Evolutionary conservation across 2,329 filamentous ascomycete species (phyloP).

Genomic region (Shiraia bambusicola): DNA sequence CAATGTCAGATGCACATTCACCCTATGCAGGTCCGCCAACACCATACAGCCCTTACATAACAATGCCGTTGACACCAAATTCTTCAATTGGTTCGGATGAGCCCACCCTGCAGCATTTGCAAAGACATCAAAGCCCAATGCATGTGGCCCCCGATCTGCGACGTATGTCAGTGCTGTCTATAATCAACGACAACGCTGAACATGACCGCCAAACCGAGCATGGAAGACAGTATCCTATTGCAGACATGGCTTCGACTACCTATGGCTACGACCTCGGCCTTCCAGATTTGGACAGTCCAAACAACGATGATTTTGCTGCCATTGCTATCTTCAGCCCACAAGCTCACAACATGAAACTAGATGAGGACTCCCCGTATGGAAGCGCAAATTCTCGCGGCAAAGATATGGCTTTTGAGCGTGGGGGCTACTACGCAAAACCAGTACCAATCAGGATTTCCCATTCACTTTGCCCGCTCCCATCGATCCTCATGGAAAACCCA

Average conservation of each 20-base stretch:
- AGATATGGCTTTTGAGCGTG: constrained; percentile 58
- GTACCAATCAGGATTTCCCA: constrained; percentile 65
- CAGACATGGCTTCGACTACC: constrained; percentile 44
- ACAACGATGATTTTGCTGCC: constrained; percentile 70
- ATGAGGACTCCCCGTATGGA: constrained; percentile 42
- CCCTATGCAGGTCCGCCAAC: constrained; percentile 42
- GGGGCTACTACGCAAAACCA: constrained; percentile 69
- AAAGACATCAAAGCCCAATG: constrained; percentile 21
- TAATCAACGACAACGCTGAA: constrained; percentile 53
- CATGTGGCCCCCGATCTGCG: constrained; percentile 49
- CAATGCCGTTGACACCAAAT: constrained; percentile 49
- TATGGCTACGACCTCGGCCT: constrained; percentile 74
- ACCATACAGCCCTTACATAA: constrained; percentile 48
- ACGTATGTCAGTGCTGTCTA: constrained; percentile 64
- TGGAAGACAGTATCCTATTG: constrained; percentile 34
- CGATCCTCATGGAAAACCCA: constrained; percentile 65
- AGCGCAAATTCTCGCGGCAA: constrained; percentile 43
- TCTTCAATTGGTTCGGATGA: constrained; percentile 44
- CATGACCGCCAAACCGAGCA: constrained; percentile 47
- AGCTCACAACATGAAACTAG: constrained; percentile 28
- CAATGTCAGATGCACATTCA: constrained; percentile 38
- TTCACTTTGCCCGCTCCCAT: constrained; percentile 58
- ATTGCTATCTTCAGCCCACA: constrained; percentile 51
- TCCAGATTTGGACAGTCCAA: constrained; percentile 67
- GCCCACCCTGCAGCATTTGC: constrained; percentile 15